Percentiles rank a stretch among this genome's conserved stretches.
phyloP scores from a whole-genome alignment of 345 rosid genomes.

The Kernera saxatilis region DNA sequence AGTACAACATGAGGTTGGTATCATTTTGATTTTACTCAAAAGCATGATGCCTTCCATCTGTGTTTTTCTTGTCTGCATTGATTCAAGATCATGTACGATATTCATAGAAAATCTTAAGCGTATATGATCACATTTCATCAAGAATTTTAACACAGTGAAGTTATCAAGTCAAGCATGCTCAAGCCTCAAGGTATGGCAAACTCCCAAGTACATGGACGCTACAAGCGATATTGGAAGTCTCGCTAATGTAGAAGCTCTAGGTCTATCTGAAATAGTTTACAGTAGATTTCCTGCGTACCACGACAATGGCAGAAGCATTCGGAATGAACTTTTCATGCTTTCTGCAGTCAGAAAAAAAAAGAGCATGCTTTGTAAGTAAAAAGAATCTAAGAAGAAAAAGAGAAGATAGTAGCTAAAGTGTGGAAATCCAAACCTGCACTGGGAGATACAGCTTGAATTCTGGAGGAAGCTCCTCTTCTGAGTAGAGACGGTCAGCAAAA shows the following conservation, averaged over 20 bases:
- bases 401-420: background rate
- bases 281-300: background rate
- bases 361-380: background rate
- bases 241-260: background rate
- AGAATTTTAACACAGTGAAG: background rate
- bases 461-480: conserved; percentile 96
- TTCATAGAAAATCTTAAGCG: background rate
- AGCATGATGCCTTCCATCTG: background rate
- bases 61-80: background rate
- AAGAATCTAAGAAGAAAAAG: background rate
- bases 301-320: background rate
- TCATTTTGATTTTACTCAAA: background rate
- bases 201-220: background rate
- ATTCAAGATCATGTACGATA: background rate
- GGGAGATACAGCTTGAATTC: conserved; percentile 95
- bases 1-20: background rate
- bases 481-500: conserved; percentile 88
- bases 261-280: conserved; percentile 5
- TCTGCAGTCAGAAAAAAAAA: conserved; percentile 37
- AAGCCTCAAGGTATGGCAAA: background rate
- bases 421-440: conserved; percentile 52
- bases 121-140: background rate
- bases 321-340: conserved; percentile 30
- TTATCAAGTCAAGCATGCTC: background rate
- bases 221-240: background rate